Evolutionary conservation across 2,329 filamentous ascomycete genomes (phyloP), one percentile per base, ranked within the genome.

Genomic region (Xylariaceae sp.): DNA sequence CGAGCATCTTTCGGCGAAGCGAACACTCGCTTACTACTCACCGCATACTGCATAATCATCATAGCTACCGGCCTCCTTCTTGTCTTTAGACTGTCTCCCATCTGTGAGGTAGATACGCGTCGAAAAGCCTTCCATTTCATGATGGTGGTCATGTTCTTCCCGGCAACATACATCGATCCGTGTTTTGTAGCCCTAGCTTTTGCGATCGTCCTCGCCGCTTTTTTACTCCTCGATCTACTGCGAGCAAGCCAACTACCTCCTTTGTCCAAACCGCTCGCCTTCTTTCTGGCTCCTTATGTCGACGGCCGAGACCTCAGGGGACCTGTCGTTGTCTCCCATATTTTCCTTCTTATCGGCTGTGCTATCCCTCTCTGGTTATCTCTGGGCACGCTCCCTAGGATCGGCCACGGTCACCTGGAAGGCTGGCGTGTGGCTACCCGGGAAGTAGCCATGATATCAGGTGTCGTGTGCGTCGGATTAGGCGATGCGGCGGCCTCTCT

Each of bases 41-140:
- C 81, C 51, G 81, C 71, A 3, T 96, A 96, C 75, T 97, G 87
- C 77, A 60, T 85, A 1, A 61, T 71, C 3, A 83, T 95, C 51
- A 79, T 97, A 15, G 68, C 81, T 15, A 67, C 83, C 1, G 94
- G 92, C 0, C 78, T 97, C 34, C 73, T 84, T 9, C 77, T 88
- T 3, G 89, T 96, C 7, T 82, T 94, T 49, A 82, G 79, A 40
- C 80, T 95, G 36, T 88, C 87, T 39, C 76, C 84, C 2, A 76
- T 89, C 47, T 92, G 88, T 61, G 92, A 96, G 71, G 92, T 99
- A 44, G 94, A 99, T 72, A 99, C 94, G 1, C 83, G 94, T 47
- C 85, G 94, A 47, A 99, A 99, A 71, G 89, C 97, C 21, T 99
- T 99, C 70, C 94, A 99, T 70, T 95, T 95, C 62, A 96, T 92